Conservation (phyloP, 1,284 basidiomycete genomes). For the Ustilago crameri region DNA sequence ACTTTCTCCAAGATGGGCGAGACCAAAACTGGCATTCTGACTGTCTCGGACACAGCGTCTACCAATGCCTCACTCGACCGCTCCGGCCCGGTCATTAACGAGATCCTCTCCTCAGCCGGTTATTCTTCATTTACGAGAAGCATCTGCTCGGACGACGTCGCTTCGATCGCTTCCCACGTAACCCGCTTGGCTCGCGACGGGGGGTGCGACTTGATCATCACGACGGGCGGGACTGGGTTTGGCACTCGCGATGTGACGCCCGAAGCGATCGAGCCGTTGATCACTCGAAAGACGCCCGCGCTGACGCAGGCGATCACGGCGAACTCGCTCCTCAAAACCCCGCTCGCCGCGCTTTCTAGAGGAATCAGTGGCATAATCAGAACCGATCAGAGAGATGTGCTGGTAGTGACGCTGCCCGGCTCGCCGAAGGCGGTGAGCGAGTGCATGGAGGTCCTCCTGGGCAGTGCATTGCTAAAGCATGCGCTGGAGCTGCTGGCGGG, state of each 20-base stretch:
- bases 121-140: slow-evolving; percentile 12
- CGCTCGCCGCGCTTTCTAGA: slow-evolving; percentile 82
- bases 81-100: slow-evolving; percentile 47
- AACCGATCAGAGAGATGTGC: slow-evolving; percentile 69
- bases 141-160: slow-evolving; percentile 44
- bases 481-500: slow-evolving; percentile 81
- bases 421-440: slow-evolving; percentile 85
- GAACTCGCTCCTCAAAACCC: slow-evolving; percentile 78
- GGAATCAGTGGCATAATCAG: slow-evolving; percentile 78
- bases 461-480: slow-evolving; percentile 73
- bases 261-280: slow-evolving; percentile 79
- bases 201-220: slow-evolving; percentile 70
- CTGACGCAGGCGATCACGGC: slow-evolving; percentile 81
- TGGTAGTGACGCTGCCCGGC: slow-evolving; percentile 83
- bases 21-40: slow-evolving; percentile 27
- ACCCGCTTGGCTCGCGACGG: slow-evolving; percentile 18
- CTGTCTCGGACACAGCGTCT: slow-evolving; percentile 54
- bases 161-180: slow-evolving; percentile 6
- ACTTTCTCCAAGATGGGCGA: slow-evolving; percentile 13
- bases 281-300: slow-evolving; percentile 80
- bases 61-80: slow-evolving; percentile 32
- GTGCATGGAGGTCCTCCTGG: slow-evolving; percentile 76
- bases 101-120: slow-evolving; percentile 6
- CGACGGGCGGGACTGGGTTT: slow-evolving; percentile 87
- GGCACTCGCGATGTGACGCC: slow-evolving; percentile 81